A percentile compares a stretch with the other conserved stretches of the same genome.
These are phyloP conservation scores for Saururus chinensis DNA, from an alignment of 164 flowering plant species.

Conservation along the genomic window DNA sequence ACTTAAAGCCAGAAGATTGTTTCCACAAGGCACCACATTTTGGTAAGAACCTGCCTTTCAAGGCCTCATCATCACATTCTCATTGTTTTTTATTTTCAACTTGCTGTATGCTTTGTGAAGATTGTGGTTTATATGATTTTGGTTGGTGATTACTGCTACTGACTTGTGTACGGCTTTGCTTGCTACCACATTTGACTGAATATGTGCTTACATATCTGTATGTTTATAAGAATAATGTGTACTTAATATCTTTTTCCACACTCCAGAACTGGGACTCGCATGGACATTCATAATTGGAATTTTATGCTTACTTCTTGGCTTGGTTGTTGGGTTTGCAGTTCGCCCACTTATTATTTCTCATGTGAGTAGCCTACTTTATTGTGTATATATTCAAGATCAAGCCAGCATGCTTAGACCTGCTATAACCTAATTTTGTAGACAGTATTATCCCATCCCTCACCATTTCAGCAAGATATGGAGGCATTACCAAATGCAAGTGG, in stretches of 20 bases:
- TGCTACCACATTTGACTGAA: too few species aligned
- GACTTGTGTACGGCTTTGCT: too few species aligned
- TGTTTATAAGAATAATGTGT: not conserved
- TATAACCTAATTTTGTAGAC: conserved; percentile 44
- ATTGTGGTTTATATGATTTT: too few species aligned
- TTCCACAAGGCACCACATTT: conserved; percentile 22
- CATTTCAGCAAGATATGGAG: conserved; percentile 53
- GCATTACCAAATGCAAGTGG: conserved; percentile 61
- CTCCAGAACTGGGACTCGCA: conserved; percentile 34
- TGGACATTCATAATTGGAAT: conserved; percentile 26
- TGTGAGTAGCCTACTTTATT: conserved; percentile 31
- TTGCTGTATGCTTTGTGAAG: too few species aligned
- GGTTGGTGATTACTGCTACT: too few species aligned
- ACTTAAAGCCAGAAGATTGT: conserved; percentile 56
- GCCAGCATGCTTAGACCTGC: conserved; percentile 9
- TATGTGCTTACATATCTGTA: too few species aligned
- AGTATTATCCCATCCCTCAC: conserved; percentile 25
- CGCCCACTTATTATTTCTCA: conserved; percentile 36
- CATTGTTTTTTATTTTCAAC: too few species aligned
- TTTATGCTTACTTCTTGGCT: conserved; percentile 37
- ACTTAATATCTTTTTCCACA: not conserved
- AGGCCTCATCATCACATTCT: too few species aligned
- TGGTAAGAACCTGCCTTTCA: conserved; percentile 19
- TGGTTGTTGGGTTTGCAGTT: conserved; percentile 31
- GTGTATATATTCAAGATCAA: not conserved